These are phyloP conservation scores for Tricholoma saponaceum DNA, from an alignment of 768 basidiomycete genomes.

Conservation along the genomic window DNA sequence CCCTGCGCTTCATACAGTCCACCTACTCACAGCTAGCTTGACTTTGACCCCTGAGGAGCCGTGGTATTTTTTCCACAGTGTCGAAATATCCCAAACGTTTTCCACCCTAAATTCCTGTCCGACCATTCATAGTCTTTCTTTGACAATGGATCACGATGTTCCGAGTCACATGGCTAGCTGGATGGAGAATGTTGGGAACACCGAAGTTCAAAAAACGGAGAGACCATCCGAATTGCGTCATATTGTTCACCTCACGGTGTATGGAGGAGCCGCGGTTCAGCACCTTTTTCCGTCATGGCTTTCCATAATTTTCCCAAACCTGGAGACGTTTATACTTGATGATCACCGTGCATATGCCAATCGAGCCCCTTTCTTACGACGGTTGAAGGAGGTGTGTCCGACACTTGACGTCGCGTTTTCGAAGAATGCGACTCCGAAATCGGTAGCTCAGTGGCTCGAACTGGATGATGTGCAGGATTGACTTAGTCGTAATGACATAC, in stretches of 20 bases:
- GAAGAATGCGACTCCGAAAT: too few relatives aligned
- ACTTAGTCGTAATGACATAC: too few relatives aligned
- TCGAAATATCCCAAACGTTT: too few relatives aligned
- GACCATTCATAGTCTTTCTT: too few relatives aligned
- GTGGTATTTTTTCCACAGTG: neutral
- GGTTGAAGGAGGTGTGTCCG: neutral
- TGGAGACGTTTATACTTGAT: neutral
- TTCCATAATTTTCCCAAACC: neutral
- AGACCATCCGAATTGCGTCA: too few relatives aligned
- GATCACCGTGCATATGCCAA: neutral
- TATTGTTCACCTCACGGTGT: neutral
- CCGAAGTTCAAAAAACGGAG: too few relatives aligned
- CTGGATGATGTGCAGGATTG: too few relatives aligned
- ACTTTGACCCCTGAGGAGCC: neutral
- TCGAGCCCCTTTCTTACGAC: neutral
- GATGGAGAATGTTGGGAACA: neutral
- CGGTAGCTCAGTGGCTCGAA: too few relatives aligned
- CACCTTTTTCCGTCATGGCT: neutral
- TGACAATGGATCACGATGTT: neutral
- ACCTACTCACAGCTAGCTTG: too few relatives aligned
- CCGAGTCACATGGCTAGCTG: neutral
- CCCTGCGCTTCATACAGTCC: too few relatives aligned
- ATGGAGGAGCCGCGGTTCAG: neutral
- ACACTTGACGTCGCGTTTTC: too few relatives aligned
- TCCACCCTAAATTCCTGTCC: too few relatives aligned